These are phyloP conservation scores for Pestalotiopsis sp. DNA, from an alignment of 2,329 filamentous ascomycete species.

Conservation along the genomic window DNA sequence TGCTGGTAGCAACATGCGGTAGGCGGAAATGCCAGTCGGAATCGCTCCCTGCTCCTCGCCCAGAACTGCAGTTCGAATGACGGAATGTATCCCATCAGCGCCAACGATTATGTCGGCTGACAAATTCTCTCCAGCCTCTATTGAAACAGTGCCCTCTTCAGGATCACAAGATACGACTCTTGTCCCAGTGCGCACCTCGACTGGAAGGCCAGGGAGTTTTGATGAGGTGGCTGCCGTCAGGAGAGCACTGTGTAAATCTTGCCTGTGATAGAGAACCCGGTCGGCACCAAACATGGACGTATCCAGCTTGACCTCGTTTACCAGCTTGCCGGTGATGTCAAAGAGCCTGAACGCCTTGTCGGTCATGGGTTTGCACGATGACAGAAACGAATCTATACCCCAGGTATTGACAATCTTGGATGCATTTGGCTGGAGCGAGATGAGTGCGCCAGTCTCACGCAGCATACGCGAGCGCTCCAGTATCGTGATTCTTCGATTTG, in stretches of 20 bases:
- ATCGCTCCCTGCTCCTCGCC: constrained; percentile 20
- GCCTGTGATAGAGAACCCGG: constrained; percentile 41
- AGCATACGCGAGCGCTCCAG: constrained; percentile 26
- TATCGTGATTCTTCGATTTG: constrained; percentile 23
- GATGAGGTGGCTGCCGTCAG: constrained; percentile 19
- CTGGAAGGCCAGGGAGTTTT: constrained; percentile 24
- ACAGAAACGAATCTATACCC: constrained; percentile 28
- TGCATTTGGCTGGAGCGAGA: constrained; percentile 44
- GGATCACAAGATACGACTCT: constrained; percentile 40
- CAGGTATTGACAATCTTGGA: constrained; percentile 34
- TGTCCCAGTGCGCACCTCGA: constrained; percentile 25
- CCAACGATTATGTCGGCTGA: constrained; percentile 35
- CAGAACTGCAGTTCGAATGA: constrained; percentile 18
- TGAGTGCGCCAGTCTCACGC: constrained; percentile 40
- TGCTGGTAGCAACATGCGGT: constrained; percentile 33
- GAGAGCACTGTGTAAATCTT: constrained; percentile 38
- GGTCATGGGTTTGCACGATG: constrained; percentile 30
- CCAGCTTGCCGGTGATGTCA: constrained; percentile 20
- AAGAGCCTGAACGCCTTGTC: constrained; percentile 38
- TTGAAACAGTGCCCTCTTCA: constrained; percentile 32
- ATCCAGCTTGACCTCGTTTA: constrained; percentile 32
- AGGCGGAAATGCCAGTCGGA: constrained; percentile 39
- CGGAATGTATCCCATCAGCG: constrained; percentile 35
- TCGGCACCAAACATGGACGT: constrained; percentile 37
- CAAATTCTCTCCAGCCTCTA: constrained; percentile 32